Evolutionary conservation across 2,329 filamentous ascomycete species (phyloP), one percentile per base, ranked within the genome.

Genomic region (Dothideomycetes sp.): DNA sequence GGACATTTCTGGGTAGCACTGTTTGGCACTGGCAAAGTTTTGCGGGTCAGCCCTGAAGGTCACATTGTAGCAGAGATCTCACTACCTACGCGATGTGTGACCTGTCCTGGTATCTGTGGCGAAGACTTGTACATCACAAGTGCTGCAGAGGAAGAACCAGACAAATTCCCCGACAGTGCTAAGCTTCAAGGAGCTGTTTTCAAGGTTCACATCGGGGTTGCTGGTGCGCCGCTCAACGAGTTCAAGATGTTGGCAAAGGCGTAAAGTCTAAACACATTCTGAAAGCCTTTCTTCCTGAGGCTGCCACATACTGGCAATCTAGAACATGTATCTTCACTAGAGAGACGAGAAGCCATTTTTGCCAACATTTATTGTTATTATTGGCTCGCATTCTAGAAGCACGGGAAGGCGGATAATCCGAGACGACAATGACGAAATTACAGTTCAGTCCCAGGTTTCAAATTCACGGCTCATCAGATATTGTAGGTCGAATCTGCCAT

Each of bases 1-100:
- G 87, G 86, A n/a, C 81, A 82, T 64, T 71, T 94, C 53, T 95
- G 89, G 88, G 80, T 83, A 46, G 84, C 85, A 6, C 70, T 91
- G n/a, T 91, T 85, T 56, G 86, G 86, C 40, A 83, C 82, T 47
- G 69, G 74, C 45, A 74, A 77, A 45, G 84, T 94, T 17, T 64
- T 94, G 49, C 77, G 82, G 58, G 80, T 94, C 54, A 76, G 73
- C 33, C 75, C 78, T 4, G 61, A 72, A 36, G 86, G 85, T 3
- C 66, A 78, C 53, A 63, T 94, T 20, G 68, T 88, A 4, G 86
- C 84, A 5, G 75, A 86, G 64, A 70, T 95, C 48, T 70, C 67
- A 41, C 65, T 93, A 49, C 86, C 87, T 4, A 93, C 87, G 10
- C 71, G 72, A 46, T 83, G 85, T 61, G 75, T 85, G 48, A 91